Evolutionary conservation across 495 filamentous ascomycete genomes (phyloP), one percentile per base, ranked within the genome.

Genomic region (Daldinia vernicosa): DNA sequence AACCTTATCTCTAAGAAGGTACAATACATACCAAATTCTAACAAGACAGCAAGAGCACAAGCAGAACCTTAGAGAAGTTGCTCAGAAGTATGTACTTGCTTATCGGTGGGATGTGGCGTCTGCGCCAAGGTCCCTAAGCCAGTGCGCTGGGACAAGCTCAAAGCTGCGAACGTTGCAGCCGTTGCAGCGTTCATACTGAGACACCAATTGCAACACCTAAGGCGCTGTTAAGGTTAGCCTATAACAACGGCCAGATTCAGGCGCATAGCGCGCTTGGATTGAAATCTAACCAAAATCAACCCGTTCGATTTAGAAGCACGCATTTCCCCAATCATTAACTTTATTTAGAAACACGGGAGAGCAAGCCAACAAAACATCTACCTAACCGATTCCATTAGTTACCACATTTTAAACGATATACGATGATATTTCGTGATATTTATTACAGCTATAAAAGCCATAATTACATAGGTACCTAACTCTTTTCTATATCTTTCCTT

Each of bases 21-120:
- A n/a, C n/a, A n/a, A n/a, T n/a, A n/a, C n/a, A n/a, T n/a, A 33
- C 32, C 9, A 0, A 12, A 33, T 33, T 33, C 32, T 11, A 33
- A 3, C 32, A 11, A 33, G 32, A 33, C 3, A 33, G 0, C 32
- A 11, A 33, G 32, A 33, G 9, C 32, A 33, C 9, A 11, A 33
- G 32, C 9, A 11, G 32, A 28, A 28, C 27, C 3, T 28, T 28
- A 28, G 27, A 28, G 27, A 33, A 35, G 33, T 14, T 35, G 33
- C 33, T 35, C 12, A 3, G 3, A 43, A 33, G 33, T 56, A 56
- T 39, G 33, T 56, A 56, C 50, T 7, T 54, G 12, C 22, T 32
- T 63, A 56, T 40, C 32, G 8, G 32, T 0, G n/a, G 39, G 55
- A 9, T 67, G 57, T 67, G 65, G 57, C 65, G 57, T 61, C 50